A percentile compares a stretch with the other conserved stretches of the same genome.
phyloP scores from a whole-genome alignment of 306 rosid genomes.

The Cucurbita maxima region DNA sequence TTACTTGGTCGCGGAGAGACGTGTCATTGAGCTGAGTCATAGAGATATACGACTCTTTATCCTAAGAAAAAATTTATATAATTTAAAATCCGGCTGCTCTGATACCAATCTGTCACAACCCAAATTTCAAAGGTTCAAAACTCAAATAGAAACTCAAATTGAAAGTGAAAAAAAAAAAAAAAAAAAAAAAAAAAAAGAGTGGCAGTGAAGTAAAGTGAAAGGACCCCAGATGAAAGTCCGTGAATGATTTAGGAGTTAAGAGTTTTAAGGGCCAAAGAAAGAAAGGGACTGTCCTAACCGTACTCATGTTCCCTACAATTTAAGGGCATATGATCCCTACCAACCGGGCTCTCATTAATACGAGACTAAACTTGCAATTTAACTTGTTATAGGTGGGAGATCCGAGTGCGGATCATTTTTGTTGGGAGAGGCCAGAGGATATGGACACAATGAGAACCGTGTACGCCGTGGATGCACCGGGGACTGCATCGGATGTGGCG shows the following conservation, averaged over 20 bases:
- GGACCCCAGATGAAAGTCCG: constrained; percentile 15
- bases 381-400: constrained; percentile 52
- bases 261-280: neutral
- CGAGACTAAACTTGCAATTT: neutral
- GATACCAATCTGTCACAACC: too few species aligned
- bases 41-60: too few species aligned
- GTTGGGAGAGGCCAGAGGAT: constrained; percentile 97
- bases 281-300: neutral
- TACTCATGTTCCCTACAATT: constrained; percentile 1
- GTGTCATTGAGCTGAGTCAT: too few species aligned
- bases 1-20: too few species aligned
- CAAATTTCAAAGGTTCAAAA: too few species aligned
- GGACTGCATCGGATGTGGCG: constrained; percentile 74
- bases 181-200: neutral
- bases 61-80: too few species aligned
- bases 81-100: too few species aligned
- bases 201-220: neutral
- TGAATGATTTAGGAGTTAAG: constrained; percentile 2
- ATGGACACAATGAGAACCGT: constrained; percentile 74
- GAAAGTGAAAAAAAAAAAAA: neutral
- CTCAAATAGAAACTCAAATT: too few species aligned
- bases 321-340: neutral
- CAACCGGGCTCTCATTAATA: neutral
- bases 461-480: constrained; percentile 80
- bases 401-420: constrained; percentile 55